phyloP scores from a whole-genome alignment of 352 stramenopile genomes.

The Phytophthora quininea region DNA sequence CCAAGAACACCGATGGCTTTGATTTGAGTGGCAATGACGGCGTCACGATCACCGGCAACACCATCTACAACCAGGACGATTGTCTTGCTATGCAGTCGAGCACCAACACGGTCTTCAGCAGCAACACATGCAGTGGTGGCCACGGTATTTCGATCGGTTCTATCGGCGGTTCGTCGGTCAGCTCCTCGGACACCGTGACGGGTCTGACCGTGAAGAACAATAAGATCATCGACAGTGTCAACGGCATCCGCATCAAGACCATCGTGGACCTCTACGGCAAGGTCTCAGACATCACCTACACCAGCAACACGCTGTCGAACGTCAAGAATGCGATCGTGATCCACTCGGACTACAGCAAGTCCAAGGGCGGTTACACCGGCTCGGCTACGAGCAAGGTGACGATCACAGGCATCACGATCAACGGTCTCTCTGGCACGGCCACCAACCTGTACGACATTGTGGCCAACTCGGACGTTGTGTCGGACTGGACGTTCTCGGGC shows the following conservation, averaged over 20 bases:
- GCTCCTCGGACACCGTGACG: constrained; percentile 19
- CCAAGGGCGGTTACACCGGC: constrained; percentile 26
- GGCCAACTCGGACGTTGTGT: constrained; percentile 14
- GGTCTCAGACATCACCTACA: constrained; percentile 25
- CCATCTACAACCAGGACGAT: constrained; percentile 29
- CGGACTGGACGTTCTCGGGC: constrained; percentile 27
- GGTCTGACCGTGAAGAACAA: constrained; percentile 28
- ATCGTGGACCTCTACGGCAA: constrained; percentile 16
- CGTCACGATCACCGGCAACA: constrained; percentile 26
- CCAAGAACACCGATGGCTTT: constrained; percentile 24
- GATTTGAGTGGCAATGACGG: constrained; percentile 25
- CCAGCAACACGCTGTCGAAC: constrained; percentile 18
- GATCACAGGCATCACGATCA: constrained; percentile 27
- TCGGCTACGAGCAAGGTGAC: constrained; percentile 24
- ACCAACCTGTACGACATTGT: constrained; percentile 32
- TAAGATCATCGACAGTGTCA: constrained; percentile 28
- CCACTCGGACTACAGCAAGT: constrained; percentile 41
- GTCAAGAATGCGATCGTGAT: constrained; percentile 35
- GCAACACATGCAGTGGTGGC: constrained; percentile 17
- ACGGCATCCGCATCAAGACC: constrained; percentile 15
- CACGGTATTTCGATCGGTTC: constrained; percentile 31
- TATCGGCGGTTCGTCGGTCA: constrained; percentile 17
- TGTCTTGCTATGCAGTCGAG: constrained; percentile 14
- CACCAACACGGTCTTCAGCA: constrained; percentile 17
- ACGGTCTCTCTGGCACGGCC: constrained; percentile 24